Conservation (phyloP, 2,329 filamentous ascomycete species). For the Cercospora janseana region DNA sequence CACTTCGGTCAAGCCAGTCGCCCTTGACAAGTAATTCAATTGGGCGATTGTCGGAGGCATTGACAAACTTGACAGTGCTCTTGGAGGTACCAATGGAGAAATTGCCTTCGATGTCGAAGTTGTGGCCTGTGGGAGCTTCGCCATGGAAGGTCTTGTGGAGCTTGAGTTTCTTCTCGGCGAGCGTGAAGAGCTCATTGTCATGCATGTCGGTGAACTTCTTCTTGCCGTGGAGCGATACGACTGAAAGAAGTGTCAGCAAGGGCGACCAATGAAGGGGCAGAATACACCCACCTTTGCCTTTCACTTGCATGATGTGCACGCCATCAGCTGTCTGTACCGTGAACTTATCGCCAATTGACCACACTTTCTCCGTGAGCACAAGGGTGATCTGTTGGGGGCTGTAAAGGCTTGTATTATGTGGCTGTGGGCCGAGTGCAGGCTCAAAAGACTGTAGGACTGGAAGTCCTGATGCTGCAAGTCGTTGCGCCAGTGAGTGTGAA, state of each 20-base stretch:
- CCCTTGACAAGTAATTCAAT: slow-evolving; percentile 59
- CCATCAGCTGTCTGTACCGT: slow-evolving; percentile 58
- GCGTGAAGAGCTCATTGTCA: slow-evolving; percentile 54
- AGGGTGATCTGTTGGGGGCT: slow-evolving; percentile 45
- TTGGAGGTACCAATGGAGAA: slow-evolving; percentile 54
- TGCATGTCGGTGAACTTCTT: slow-evolving; percentile 52
- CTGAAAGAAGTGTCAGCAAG: neutral
- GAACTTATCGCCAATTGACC: slow-evolving; percentile 65
- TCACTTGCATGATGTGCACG: slow-evolving; percentile 54
- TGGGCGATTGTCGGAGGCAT: slow-evolving; percentile 43
- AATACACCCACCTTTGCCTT: slow-evolving; percentile 46
- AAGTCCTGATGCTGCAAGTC: neutral
- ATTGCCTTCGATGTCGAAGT: slow-evolving; percentile 46
- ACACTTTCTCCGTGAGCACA: slow-evolving; percentile 53
- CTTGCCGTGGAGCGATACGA: slow-evolving; percentile 53
- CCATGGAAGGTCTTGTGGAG: slow-evolving; percentile 55
- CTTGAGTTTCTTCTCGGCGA: slow-evolving; percentile 54
- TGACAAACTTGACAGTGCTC: slow-evolving; percentile 59
- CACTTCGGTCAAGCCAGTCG: slow-evolving; percentile 58
- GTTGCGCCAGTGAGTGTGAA: neutral
- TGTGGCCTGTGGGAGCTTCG: slow-evolving; percentile 36
- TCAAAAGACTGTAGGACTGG: slow-evolving; percentile 27
- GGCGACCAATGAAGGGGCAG: too few relatives aligned
- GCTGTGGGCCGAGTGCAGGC: slow-evolving; percentile 35
- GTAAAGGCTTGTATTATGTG: slow-evolving; percentile 30